phyloP scores from a whole-genome alignment of 768 basidiomycete species.

The Agaricus subrufescens region DNA sequence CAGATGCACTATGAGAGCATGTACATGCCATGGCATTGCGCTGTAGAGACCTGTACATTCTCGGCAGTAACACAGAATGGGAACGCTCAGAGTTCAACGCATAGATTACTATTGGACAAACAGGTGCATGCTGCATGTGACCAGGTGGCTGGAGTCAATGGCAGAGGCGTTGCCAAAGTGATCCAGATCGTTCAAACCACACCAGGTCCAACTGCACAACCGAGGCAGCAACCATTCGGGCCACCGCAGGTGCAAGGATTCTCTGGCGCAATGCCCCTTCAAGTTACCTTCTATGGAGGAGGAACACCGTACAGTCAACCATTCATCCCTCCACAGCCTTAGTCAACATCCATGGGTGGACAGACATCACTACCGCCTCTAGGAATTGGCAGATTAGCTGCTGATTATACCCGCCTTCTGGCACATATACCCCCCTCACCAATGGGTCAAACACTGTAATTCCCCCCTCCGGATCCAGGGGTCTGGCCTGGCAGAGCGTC shows the following conservation, averaged over 20 bases:
- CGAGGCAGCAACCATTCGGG: no score
- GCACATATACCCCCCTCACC: background rate
- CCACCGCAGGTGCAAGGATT: background rate
- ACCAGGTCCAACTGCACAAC: no score
- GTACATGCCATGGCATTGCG: no score
- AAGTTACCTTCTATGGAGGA: background rate
- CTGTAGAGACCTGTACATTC: no score
- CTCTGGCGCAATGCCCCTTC: background rate
- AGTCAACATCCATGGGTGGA: background rate
- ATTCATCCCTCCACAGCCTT: slow-evolving; percentile 1
- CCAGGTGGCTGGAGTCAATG: no score
- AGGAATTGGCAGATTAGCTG: background rate
- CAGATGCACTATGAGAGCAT: no score
- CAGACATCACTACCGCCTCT: slow-evolving; percentile 1
- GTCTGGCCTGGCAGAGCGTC: slow-evolving; percentile 19
- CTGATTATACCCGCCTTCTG: slow-evolving; percentile 7
- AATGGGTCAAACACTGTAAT: background rate
- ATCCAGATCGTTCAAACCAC: no score
- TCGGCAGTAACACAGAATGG: no score
- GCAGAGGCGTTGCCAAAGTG: no score
- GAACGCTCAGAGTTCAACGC: no score
- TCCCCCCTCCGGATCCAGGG: background rate
- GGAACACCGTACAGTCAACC: background rate
- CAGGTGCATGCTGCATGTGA: no score
- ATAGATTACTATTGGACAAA: no score